Evolutionary conservation across 345 rosid genomes (phyloP).

Genomic region (Eucalyptus rudis): DNA sequence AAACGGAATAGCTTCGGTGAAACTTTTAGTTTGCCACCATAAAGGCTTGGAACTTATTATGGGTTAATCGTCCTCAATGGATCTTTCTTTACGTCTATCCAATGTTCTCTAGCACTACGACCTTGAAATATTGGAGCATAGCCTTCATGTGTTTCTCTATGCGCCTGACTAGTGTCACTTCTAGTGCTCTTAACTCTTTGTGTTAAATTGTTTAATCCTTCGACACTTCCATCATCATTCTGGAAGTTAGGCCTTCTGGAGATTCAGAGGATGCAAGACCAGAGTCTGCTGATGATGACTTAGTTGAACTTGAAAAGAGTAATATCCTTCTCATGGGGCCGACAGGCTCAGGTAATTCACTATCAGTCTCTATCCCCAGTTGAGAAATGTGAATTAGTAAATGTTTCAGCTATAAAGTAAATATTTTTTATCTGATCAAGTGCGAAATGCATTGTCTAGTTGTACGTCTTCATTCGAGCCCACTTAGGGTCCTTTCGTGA

Average conservation of each 20-base stretch:
- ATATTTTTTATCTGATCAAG: neutral
- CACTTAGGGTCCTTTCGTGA: neutral
- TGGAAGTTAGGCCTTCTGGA: constrained; percentile 63
- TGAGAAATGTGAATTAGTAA: neutral
- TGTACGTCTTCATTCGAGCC: neutral
- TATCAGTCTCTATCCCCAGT: neutral
- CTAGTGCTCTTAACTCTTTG: neutral
- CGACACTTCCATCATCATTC: constrained; percentile 16
- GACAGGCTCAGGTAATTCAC: constrained; percentile 78
- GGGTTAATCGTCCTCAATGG: neutral
- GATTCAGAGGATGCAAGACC: constrained; percentile 19
- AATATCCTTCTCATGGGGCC: constrained; percentile 99
- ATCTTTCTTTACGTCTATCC: neutral
- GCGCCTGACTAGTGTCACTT: neutral
- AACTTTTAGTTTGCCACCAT: neutral
- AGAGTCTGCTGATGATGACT: constrained; percentile 52
- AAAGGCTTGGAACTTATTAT: neutral
- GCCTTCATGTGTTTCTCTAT: neutral
- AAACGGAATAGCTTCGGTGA: neutral
- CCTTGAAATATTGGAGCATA: neutral
- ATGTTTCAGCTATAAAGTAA: neutral
- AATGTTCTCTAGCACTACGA: neutral
- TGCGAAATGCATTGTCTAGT: neutral
- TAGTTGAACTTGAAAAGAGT: constrained; percentile 97
- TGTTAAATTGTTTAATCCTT: neutral